A percentile compares a stretch with the other conserved stretches of the same genome.
Conservation (phyloP, 257 asterid species). For the Solanum sejunctum region DNA sequence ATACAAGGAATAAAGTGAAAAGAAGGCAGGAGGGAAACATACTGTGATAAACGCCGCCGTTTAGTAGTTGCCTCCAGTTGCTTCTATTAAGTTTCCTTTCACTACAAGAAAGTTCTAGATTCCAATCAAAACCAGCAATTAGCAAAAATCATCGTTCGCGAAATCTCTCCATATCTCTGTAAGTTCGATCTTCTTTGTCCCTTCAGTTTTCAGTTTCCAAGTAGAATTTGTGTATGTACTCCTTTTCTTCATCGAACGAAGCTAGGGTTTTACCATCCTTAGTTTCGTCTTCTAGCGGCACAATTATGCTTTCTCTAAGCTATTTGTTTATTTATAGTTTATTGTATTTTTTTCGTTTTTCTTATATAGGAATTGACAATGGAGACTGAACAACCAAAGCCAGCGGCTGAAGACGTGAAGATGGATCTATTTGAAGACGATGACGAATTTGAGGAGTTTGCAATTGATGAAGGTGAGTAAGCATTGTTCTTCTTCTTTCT, state of each 20-base stretch:
- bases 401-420: conserved; percentile 52
- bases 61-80: not conserved
- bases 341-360: not conserved
- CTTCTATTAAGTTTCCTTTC: not conserved
- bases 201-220: not conserved
- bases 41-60: not conserved
- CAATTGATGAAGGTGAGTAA: conserved; percentile 42
- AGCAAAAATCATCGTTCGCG: not conserved
- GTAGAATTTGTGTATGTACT: not conserved
- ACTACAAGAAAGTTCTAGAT: not conserved
- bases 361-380: conserved; percentile 1
- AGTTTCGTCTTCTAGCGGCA: not conserved
- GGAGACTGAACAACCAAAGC: conserved; percentile 67
- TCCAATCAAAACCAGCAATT: not conserved
- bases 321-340: not conserved
- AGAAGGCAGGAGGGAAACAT: not conserved
- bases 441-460: conserved; percentile 86
- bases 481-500: not conserved
- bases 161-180: not conserved
- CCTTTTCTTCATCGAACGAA: not conserved
- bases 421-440: conserved; percentile 80
- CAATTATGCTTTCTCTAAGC: not conserved
- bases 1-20: not conserved
- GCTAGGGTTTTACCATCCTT: not conserved
- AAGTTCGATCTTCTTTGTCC: not conserved